Conservation (phyloP, 225 moss, liverwort and hornwort species). For the Thuidium tamariscinum region DNA sequence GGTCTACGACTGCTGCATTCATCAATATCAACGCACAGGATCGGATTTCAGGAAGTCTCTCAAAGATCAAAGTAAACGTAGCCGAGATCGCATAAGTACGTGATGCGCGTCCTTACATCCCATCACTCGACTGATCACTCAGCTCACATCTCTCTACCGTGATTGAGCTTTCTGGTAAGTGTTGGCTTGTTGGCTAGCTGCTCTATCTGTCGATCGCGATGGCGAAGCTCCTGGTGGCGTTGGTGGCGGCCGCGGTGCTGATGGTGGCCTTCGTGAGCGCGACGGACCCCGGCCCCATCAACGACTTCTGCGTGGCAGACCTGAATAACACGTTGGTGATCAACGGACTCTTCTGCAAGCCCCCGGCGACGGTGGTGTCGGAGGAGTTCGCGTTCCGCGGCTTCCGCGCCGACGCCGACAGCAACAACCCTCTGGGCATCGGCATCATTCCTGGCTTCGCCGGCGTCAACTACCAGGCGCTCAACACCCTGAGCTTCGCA, state of each 20-base stretch:
- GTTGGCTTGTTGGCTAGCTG: not conserved
- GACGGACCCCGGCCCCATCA: not conserved
- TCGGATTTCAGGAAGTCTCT: not conserved
- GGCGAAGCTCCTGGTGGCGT: not conserved
- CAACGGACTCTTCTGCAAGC: conserved; percentile 14
- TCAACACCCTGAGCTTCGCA: conserved; percentile 1
- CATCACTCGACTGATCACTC: not conserved
- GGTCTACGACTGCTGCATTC: not conserved
- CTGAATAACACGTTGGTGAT: not conserved
- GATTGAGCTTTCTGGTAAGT: not conserved
- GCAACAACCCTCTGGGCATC: conserved; percentile 1
- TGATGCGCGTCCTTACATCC: not conserved
- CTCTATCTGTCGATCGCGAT: not conserved
- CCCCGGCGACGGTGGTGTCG: not conserved
- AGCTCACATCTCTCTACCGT: not conserved
- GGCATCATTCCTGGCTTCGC: conserved; percentile 14
- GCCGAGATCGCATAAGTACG: not conserved
- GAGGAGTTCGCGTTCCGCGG: not conserved
- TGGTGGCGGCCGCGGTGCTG: not conserved
- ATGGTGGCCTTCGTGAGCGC: not conserved
- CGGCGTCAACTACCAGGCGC: not conserved
- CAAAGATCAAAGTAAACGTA: too few species aligned
- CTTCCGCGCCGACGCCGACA: not conserved
- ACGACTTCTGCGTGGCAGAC: conserved; percentile 22
- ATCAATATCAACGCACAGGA: not conserved